These are phyloP conservation scores for Arthrobotrys megalospora DNA, from an alignment of 2,329 filamentous ascomycete genomes.

Conservation along the genomic window DNA sequence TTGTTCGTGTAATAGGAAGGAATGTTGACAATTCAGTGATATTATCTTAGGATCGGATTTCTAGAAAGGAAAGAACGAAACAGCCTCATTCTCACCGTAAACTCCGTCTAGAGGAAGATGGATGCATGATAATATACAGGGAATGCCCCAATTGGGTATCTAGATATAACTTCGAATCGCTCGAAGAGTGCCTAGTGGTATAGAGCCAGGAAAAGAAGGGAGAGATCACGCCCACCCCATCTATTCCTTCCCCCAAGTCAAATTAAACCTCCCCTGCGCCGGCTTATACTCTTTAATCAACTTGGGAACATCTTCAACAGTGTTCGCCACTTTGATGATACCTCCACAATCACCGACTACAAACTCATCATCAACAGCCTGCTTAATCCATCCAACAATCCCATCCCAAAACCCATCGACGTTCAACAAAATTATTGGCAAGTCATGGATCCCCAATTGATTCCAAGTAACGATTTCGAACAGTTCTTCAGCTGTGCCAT, in stretches of 20 bases:
- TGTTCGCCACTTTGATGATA: slow-evolving; percentile 84
- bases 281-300: slow-evolving; percentile 81
- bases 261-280: slow-evolving; percentile 80
- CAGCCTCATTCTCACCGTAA: slow-evolving; percentile 6
- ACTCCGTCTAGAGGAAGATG: slow-evolving; percentile 17
- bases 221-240: neutral
- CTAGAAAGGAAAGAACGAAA: slow-evolving; percentile 1
- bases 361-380: slow-evolving; percentile 82
- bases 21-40: neutral
- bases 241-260: slow-evolving; percentile 83
- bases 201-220: neutral
- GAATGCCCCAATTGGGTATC: neutral
- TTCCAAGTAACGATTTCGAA: slow-evolving; percentile 95
- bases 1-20: neutral
- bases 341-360: slow-evolving; percentile 78
- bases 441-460: slow-evolving; percentile 90
- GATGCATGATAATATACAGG: slow-evolving; percentile 11
- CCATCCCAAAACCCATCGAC: slow-evolving; percentile 94
- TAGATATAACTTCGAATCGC: no score
- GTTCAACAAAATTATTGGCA: slow-evolving; percentile 85
- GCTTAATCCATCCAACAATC: slow-evolving; percentile 83
- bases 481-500: slow-evolving; percentile 95
- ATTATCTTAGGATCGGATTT: slow-evolving; percentile 3
- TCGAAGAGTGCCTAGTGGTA: neutral
- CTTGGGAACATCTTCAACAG: slow-evolving; percentile 79